Evolutionary conservation across 441 rosid species (phyloP), one percentile per base, ranked within the genome.

Genomic region (Euphorbia corollata): DNA sequence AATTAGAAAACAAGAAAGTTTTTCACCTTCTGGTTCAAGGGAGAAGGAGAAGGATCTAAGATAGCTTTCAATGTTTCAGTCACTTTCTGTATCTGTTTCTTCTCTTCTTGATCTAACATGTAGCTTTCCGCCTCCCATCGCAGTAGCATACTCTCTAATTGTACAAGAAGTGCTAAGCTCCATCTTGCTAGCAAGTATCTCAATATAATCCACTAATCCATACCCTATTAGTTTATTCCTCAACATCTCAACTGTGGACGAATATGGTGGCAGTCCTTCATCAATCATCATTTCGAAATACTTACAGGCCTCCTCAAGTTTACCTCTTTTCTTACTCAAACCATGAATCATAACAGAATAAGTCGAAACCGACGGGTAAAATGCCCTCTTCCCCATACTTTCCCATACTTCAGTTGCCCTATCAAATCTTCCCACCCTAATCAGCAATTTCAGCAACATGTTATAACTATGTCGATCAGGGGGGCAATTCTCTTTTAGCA

Each of bases 211-310:
- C 79, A 76, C 62, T 19, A 85, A 70, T 61, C 94, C 89, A 59
- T 74, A 80, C 16, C 92, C 88, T 22, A 85, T 65, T 9, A 88
- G 82, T 56, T 78, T 69, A 61, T 87, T 86, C 78, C 91, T 83
- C 86, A 93, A 60, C 84, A 86, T 67, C 84, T 87, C 96, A 32
- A 88, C 80, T 0, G 95, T 88, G 3, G 91, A 71, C 41, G 77
- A 75, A 78, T 90, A 93, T 3, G 97, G 96, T 4, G 97, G 98
- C 59, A 89, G 79, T 53, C 97, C 91, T 66, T 86, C 96, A 68
- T 93, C 97, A 59, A 93, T 73, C 97, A 93, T 90, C 88, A 81
- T 81, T 87, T 93, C 97, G 65, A 93, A 93, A 80, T 88, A 90
- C 68, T 68, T 83, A 71, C 96, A 84, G 3, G 95, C 97, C 70